Conservation (phyloP, 176 grass and related monocot genomes). For the Otatea glauca region DNA sequence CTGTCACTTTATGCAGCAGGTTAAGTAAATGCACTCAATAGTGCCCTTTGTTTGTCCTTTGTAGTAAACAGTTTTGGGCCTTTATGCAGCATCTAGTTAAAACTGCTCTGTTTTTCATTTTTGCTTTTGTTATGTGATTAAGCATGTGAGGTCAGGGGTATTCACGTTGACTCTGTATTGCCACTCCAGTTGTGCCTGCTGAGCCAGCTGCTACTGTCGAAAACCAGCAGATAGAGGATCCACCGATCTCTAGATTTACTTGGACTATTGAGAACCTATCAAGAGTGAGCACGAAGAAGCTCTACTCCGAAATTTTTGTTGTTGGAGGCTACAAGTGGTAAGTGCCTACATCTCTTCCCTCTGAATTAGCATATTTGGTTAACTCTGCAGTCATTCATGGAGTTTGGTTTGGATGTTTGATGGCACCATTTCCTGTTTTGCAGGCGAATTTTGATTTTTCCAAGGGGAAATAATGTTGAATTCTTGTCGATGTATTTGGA, state of each 20-base stretch:
- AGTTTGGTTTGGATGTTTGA: not conserved
- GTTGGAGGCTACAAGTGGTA: slow-evolving; percentile 95
- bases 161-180: slow-evolving; percentile 24
- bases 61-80: not conserved
- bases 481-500: slow-evolving; percentile 97
- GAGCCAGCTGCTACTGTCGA: slow-evolving; percentile 73
- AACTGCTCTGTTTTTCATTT: not conserved
- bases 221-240: slow-evolving; percentile 82
- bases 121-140: slow-evolving; percentile 35
- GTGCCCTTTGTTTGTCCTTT: slow-evolving; percentile 15
- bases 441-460: slow-evolving; percentile 97
- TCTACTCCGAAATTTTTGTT: slow-evolving; percentile 87
- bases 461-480: slow-evolving; percentile 97
- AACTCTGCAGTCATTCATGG: not conserved
- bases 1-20: slow-evolving; percentile 15
- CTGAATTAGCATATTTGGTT: not conserved
- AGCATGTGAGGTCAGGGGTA: slow-evolving; percentile 19
- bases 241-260: slow-evolving; percentile 85
- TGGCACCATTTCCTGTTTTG: slow-evolving; percentile 28
- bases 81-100: slow-evolving; percentile 26
- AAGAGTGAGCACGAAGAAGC: slow-evolving; percentile 80
- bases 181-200: slow-evolving; percentile 59
- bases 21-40: slow-evolving; percentile 28
- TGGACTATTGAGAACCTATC: slow-evolving; percentile 97
- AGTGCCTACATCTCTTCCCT: slow-evolving; percentile 25